Base-by-base conservation (phyloP, 208 protist genomes). In the Trypanosoma conorhini region DNA sequence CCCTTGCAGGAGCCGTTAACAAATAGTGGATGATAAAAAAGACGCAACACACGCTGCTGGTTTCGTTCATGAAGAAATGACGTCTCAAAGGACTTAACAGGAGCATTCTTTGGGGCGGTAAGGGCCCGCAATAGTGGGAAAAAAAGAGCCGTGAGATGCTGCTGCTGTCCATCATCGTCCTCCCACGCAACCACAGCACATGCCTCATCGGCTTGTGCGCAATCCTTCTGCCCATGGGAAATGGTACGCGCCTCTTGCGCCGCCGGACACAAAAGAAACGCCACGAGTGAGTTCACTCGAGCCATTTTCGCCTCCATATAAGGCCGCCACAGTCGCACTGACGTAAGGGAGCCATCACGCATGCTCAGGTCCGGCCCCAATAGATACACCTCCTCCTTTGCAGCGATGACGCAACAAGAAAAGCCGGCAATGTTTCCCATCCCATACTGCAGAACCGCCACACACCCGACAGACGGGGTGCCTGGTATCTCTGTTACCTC, bases 401-500 rank as follows among this genome's bases (percentile, higher is more conserved):
- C 82, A 5, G 79, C 89, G 15, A 89, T 67, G 13, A 95, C 54
- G 46, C 75, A 81, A 24, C 74, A 85, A 0, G 86, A 77, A 33
- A 95, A 84, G 42, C 77, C 78, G 33, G 64, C 51, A 3, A 40
- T 28, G 7, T 17, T 50, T 46, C 60, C 31, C 10, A 76, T 74
- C 19, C 51, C 9, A 72, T 77, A 86, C 28, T 73, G 52, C 21
- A 95, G 67, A n/a, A 81, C 67, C 7, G 85, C 72, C 3, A 89
- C 85, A 65, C 89, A 95, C 24, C 86, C 86, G 3, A 92, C 77
- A 21, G 70, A 72, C 1, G 89, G 83, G 17, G 83, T 77, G 40
- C 89, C 89, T 4, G 89, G 83, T 15, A 95, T 71, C 13, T 74
- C 83, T n/a, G 69, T 88, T 35, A 80, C 83, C 72, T 95, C 87